A percentile compares a stretch with the other conserved stretches of the same genome.
Conservation (phyloP, 2,329 filamentous ascomycete genomes). For the Clarireedia paspali region DNA sequence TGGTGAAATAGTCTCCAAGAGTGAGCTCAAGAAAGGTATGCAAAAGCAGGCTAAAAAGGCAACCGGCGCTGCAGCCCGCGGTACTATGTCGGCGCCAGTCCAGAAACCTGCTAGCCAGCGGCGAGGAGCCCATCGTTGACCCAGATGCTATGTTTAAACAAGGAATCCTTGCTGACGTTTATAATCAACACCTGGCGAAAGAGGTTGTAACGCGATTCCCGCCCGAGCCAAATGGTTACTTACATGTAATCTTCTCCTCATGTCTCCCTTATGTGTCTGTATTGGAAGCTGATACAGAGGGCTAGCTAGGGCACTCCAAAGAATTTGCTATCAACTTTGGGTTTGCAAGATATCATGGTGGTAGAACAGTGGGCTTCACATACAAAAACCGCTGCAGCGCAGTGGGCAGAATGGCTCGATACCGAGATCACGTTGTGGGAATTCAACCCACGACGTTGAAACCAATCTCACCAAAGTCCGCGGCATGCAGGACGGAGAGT, state of each 20-base stretch:
- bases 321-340: conserved; percentile 96
- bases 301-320: conserved; percentile 91
- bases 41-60: conserved; percentile 53
- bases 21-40: conserved; percentile 53
- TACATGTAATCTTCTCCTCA: too few relatives aligned
- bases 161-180: too few relatives aligned
- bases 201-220: too few relatives aligned
- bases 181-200: too few relatives aligned
- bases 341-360: conserved; percentile 78
- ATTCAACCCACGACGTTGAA: conserved; percentile 67
- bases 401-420: conserved; percentile 60
- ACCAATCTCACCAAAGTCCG: conserved; percentile 77
- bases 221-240: too few relatives aligned
- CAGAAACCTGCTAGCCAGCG: too few relatives aligned
- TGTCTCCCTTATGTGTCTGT: too few relatives aligned
- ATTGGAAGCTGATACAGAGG: conserved; percentile 16
- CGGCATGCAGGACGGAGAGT: conserved; percentile 86
- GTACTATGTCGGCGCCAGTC: conserved; percentile 68
- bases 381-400: conserved; percentile 50
- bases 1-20: conserved; percentile 58
- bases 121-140: too few relatives aligned
- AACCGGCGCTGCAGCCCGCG: conserved; percentile 54
- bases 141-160: too few relatives aligned
- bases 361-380: conserved; percentile 29
- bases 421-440: conserved; percentile 72